phyloP scores from a whole-genome alignment of 169 alveolate genomes.

The Eimeria necatrix region DNA sequence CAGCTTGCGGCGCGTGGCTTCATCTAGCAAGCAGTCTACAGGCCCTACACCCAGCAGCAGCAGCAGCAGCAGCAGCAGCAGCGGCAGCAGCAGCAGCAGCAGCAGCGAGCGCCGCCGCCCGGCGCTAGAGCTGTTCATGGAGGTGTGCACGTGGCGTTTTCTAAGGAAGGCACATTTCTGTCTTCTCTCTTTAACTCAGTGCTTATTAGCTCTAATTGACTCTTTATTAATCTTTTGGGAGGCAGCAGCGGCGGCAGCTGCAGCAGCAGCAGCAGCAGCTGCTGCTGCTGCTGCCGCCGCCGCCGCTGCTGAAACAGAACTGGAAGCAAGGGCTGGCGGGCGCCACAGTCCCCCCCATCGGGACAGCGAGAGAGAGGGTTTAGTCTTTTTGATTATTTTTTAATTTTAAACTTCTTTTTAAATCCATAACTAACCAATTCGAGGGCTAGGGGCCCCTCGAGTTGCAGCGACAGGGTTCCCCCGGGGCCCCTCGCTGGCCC shows the following conservation, averaged over 20 bases:
- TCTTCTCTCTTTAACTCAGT: not conserved
- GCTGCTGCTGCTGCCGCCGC: slow-evolving; percentile 1
- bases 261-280: slow-evolving; percentile 36
- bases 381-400: not conserved
- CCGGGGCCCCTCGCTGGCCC: slow-evolving; percentile 38
- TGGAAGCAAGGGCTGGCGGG: not conserved
- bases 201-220: no score
- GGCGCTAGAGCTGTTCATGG: not conserved
- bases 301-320: slow-evolving; percentile 25
- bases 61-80: slow-evolving; percentile 46
- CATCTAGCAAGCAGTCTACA: not conserved
- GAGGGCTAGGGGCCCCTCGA: slow-evolving; percentile 23
- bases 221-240: not conserved
- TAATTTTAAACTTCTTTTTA: not conserved
- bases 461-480: not conserved
- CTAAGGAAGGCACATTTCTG: not conserved
- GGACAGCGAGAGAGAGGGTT: not conserved
- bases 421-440: not conserved
- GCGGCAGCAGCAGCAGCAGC: slow-evolving; percentile 29
- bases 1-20: slow-evolving; percentile 7
- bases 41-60: not conserved
- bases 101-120: not conserved
- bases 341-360: not conserved
- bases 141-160: not conserved
- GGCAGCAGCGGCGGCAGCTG: slow-evolving; percentile 36